Base-by-base conservation (phyloP, 2,329 filamentous ascomycete species). In the Xylariomycetidae sp. region DNA sequence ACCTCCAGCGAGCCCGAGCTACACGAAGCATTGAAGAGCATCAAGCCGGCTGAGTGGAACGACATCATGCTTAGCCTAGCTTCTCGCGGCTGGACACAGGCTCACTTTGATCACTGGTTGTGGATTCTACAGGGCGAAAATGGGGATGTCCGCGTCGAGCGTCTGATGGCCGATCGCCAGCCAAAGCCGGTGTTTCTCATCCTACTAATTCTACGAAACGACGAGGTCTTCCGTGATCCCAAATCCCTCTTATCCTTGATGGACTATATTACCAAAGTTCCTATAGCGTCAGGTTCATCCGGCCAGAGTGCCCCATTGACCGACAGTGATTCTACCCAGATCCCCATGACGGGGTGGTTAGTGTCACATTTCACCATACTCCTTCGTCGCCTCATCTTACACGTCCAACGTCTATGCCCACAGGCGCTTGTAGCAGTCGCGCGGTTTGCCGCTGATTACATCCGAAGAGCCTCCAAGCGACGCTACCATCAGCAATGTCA, bases 161-260 rank as follows among this genome's bases (percentile, higher is more conserved):
- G 64, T 9, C 54, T 67, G 15, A 31, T 61, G 24, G 55, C 52
- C 1, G 51, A 43, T 13, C 44, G 56, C 16, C 43, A 38, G 7
- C 53, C 49, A 6, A 63, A 60, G 34, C 64, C 64, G 3, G 39
- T 61, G 4, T 68, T 68, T 22, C 40, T 68, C 6, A 42, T 65
- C 3, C 43, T 56, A 16, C 37, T 61, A 17, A 42, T 67, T 6
- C 42, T 64, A 12, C 51, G 55, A n/a, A 52, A 42, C 25, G 51
- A 61, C 22, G 58, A 58, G 36, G 44, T 34, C 1, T 52, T 65
- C 18, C 40, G 40, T 5, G 46, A 58, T 19, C 43, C 48, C 12
- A 38, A 51, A 17, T 59, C 50, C 4, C 43, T 65, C 10, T 19
- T 44, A 12, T 39, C 38, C 6, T 27, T 67, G n/a, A 50, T 64